Percentiles rank a stretch among this genome's conserved stretches.
phyloP scores from a whole-genome alignment of 2,329 filamentous ascomycete species.

The Paraphoma chrysanthemicola region DNA sequence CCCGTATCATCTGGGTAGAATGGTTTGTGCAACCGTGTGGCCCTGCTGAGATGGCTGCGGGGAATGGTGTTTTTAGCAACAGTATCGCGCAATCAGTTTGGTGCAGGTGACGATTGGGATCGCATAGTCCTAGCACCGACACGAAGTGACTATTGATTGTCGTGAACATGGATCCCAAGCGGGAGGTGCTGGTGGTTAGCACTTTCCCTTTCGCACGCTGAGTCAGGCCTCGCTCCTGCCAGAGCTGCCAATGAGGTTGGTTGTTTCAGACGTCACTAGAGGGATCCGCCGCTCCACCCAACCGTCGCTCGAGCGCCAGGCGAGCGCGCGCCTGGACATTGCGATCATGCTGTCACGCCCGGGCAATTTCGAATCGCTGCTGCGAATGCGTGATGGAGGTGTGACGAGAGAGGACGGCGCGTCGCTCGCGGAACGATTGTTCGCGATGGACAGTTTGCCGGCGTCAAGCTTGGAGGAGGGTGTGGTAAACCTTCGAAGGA shows the following conservation, averaged over 20 bases:
- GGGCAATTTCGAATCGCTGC: constrained; percentile 19
- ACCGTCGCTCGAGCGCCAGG: constrained; percentile 18
- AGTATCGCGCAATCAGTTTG: background rate
- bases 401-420: constrained; percentile 23
- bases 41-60: constrained; percentile 8
- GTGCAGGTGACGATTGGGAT: constrained; percentile 3
- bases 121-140: constrained; percentile 9
- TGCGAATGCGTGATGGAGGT: constrained; percentile 19
- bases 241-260: constrained; percentile 14
- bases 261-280: constrained; percentile 21
- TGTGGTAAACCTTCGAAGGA: too few species aligned
- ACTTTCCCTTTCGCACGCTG: constrained; percentile 9
- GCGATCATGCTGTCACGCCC: constrained; percentile 17
- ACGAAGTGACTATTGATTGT: background rate
- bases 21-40: constrained; percentile 6
- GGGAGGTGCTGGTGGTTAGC: constrained; percentile 12
- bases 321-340: constrained; percentile 33
- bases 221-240: constrained; percentile 15
- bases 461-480: background rate
- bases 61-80: constrained; percentile 17
- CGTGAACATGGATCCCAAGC: background rate
- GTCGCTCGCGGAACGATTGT: constrained; percentile 10
- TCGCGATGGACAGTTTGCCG: constrained; percentile 7
- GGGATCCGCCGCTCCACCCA: constrained; percentile 8
- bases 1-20: background rate